A percentile compares a stretch with the other conserved stretches of the same genome.
Evolutionary conservation across 257 asterid genomes (phyloP).

Genomic region (Anisodus tanguticus): DNA sequence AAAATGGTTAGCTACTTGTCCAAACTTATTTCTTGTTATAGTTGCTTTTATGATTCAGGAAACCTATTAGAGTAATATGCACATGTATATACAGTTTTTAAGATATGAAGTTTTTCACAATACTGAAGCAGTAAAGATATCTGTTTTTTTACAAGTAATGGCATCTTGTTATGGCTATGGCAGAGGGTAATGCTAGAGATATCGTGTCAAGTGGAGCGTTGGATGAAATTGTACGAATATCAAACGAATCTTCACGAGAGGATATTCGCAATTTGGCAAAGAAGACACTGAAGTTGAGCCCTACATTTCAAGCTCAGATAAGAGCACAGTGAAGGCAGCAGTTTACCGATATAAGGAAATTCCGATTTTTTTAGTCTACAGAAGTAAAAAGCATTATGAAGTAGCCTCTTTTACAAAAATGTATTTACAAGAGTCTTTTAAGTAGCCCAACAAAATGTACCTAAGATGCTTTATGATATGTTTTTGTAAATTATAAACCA

Average conservation of each 20-base stretch:
- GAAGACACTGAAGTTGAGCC: slow-evolving; percentile 62
- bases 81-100: background rate
- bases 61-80: background rate
- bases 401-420: slow-evolving; percentile 18
- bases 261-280: slow-evolving; percentile 92
- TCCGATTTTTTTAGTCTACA: background rate
- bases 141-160: background rate
- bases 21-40: slow-evolving; percentile 3
- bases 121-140: background rate
- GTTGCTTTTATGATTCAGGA: slow-evolving; percentile 4
- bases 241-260: slow-evolving; percentile 71
- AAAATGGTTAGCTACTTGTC: slow-evolving; percentile 63
- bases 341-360: background rate
- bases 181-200: slow-evolving; percentile 80
- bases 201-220: slow-evolving; percentile 65
- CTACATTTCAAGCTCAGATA: slow-evolving; percentile 55
- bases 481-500: background rate
- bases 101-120: background rate
- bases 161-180: slow-evolving; percentile 30
- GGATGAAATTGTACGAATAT: slow-evolving; percentile 66
- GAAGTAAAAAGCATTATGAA: slow-evolving; percentile 14
- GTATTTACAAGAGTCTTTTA: slow-evolving; percentile 20
- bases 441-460: slow-evolving; percentile 21
- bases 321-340: slow-evolving; percentile 33
- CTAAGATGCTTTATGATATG: background rate